phyloP scores from a whole-genome alignment of 192 early-diverging fungal genomes.

The Backusella tuberculispora region DNA sequence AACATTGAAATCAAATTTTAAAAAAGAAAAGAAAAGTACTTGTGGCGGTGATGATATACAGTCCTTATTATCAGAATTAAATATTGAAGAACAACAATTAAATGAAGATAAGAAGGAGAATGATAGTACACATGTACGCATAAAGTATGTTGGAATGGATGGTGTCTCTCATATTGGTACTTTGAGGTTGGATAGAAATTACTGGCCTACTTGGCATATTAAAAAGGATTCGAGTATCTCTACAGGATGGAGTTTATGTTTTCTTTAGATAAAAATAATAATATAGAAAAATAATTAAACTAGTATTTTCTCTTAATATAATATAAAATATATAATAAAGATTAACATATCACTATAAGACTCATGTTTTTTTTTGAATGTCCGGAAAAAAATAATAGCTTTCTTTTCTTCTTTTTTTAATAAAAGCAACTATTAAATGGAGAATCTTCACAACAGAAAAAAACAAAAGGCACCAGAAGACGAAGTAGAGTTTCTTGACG shows the following conservation, averaged over 20 bases:
- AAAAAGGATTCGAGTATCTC: constrained; percentile 7
- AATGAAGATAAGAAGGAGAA: constrained; percentile 40
- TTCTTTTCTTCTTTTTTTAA: neutral
- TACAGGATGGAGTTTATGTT: constrained; percentile 25
- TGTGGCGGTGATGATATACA: neutral
- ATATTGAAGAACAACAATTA: neutral
- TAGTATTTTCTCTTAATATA: too few species aligned
- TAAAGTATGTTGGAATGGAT: constrained; percentile 52
- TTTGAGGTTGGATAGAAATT: constrained; percentile 70
- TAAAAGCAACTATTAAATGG: neutral
- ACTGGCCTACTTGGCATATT: constrained; percentile 71
- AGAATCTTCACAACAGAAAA: constrained; percentile 4
- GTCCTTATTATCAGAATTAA: neutral
- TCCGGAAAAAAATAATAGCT: too few species aligned
- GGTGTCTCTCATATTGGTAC: constrained; percentile 67
- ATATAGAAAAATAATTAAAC: neutral
- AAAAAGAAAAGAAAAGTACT: neutral
- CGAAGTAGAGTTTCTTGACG: neutral
- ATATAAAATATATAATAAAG: too few species aligned
- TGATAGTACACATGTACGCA: constrained; percentile 43
- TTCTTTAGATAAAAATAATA: neutral
- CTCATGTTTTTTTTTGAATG: too few species aligned
- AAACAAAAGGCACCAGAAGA: constrained; percentile 7
- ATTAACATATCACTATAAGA: too few species aligned
- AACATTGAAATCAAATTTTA: neutral